A percentile compares a stretch with the other conserved stretches of the same genome.
Evolutionary conservation across 2,329 filamentous ascomycete species (phyloP).

Genomic region (Colletotrichum australisinense): DNA sequence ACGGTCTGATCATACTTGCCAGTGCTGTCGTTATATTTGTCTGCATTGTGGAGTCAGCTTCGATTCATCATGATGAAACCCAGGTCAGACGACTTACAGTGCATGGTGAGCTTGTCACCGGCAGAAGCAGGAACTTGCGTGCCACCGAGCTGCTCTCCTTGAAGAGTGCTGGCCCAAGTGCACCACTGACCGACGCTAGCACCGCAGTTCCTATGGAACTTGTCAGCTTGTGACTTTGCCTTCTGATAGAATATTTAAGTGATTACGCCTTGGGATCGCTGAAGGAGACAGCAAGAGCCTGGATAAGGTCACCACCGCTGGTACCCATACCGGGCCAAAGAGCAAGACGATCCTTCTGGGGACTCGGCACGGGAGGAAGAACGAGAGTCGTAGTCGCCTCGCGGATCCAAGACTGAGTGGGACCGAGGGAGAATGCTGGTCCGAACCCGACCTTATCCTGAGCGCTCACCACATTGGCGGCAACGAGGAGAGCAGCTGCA

Average conservation of each 20-base stretch:
- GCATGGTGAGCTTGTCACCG: constrained; percentile 9
- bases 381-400: constrained; percentile 14
- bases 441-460: constrained; percentile 7
- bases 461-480: constrained; percentile 3
- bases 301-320: constrained; percentile 9
- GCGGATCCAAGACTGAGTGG: constrained; percentile 1
- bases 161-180: constrained; percentile 13
- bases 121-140: neutral
- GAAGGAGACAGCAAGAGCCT: constrained; percentile 12
- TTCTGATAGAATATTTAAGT: neutral
- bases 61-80: neutral
- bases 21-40: constrained; percentile 18
- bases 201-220: neutral
- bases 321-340: constrained; percentile 15
- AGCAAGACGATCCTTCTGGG: constrained; percentile 9
- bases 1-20: constrained; percentile 14
- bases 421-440: constrained; percentile 6
- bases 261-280: neutral
- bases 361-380: neutral
- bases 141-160: constrained; percentile 11
- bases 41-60: neutral
- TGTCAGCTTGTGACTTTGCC: neutral
- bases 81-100: neutral
- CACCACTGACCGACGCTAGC: constrained; percentile 7
- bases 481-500: neutral